These are phyloP conservation scores for Mariannaea elegans DNA, from an alignment of 2,329 filamentous ascomycete genomes.

Conservation along the genomic window DNA sequence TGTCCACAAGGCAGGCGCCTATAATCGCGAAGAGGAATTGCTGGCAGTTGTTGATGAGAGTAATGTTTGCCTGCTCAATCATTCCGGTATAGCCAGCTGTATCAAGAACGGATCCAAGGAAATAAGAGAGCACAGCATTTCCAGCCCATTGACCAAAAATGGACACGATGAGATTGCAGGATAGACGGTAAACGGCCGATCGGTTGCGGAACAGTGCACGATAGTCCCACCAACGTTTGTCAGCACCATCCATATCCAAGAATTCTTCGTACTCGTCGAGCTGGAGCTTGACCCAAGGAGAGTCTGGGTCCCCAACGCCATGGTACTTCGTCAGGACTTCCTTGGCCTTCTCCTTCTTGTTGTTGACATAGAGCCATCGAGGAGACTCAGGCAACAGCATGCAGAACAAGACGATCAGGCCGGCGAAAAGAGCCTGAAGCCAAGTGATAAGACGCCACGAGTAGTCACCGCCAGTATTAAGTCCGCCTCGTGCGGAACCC, in stretches of 20 bases:
- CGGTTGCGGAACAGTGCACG: slow-evolving; percentile 53
- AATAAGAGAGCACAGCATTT: slow-evolving; percentile 57
- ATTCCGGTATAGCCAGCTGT: slow-evolving; percentile 57
- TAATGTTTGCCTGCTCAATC: slow-evolving; percentile 57
- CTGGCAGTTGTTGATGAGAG: slow-evolving; percentile 60
- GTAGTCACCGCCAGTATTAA: slow-evolving; percentile 48
- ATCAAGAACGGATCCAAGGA: slow-evolving; percentile 57
- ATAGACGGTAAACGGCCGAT: slow-evolving; percentile 52
- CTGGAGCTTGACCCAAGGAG: slow-evolving; percentile 56
- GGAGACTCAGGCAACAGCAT: slow-evolving; percentile 54
- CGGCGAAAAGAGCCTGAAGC: slow-evolving; percentile 55
- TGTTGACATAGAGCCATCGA: slow-evolving; percentile 52
- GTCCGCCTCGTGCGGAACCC: slow-evolving; percentile 56
- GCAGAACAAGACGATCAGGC: slow-evolving; percentile 47
- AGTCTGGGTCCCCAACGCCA: slow-evolving; percentile 54
- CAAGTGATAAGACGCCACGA: slow-evolving; percentile 55
- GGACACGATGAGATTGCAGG: slow-evolving; percentile 48
- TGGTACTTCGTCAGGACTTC: slow-evolving; percentile 53
- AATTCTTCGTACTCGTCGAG: slow-evolving; percentile 54
- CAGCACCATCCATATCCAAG: slow-evolving; percentile 53
- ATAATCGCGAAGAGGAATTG: slow-evolving; percentile 59
- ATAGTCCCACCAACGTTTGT: slow-evolving; percentile 60
- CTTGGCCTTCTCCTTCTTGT: slow-evolving; percentile 47
- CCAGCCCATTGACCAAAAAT: slow-evolving; percentile 59
- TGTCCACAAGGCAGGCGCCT: slow-evolving; percentile 60